Base-by-base conservation (phyloP, 345 rosid species). In the Anastatica hierochuntica region DNA sequence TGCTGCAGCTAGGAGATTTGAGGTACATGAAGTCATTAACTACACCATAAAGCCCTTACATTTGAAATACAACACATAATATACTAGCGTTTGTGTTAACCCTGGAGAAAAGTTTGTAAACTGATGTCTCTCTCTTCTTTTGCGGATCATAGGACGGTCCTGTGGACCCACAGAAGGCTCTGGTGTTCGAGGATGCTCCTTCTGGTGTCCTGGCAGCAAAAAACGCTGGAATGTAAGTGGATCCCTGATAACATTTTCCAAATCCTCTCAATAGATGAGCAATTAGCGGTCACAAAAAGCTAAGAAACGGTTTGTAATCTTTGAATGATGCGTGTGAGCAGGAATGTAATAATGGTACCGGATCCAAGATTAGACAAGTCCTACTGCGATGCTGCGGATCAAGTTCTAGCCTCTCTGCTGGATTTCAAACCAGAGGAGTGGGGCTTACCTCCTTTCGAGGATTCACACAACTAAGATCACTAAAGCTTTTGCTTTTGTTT, bases 101-200 rank as follows among this genome's bases (percentile, higher is more conserved):
- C 37, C 37, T 23, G 10, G 1, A 33, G 30, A 21, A 2, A 10
- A 42, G 19, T 59, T 53, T 54, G 49, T 38, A 40, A 40, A 40
- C 15, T 41, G n/a, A 19, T 43, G 59, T 29, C 14, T 17, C 37
- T 3, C 14, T 56, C 41, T 37, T 60, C 46, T 39, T 60, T 29
- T 72, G 49, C 27, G 46, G 36, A 16, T 56, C 19, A 39, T 57
- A 87, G 96, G 89, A 75, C 33, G 89, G 80, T 19, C 81, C 77
- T 48, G 61, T 80, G 53, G 87, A 81, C 46, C 71, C 85, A 41
- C 45, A 18, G 7, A 73, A 75, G 50, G 55, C 67, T 66, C 73
- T 90, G 14, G 92, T 84, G 42, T 90, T 90, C 71, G 98, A 90
- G 75, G 98, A 90, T 79, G 96, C 96, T 6, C 98, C 98, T 46